phyloP scores from a whole-genome alignment of 306 rosid genomes.

The Lablab purpureus region DNA sequence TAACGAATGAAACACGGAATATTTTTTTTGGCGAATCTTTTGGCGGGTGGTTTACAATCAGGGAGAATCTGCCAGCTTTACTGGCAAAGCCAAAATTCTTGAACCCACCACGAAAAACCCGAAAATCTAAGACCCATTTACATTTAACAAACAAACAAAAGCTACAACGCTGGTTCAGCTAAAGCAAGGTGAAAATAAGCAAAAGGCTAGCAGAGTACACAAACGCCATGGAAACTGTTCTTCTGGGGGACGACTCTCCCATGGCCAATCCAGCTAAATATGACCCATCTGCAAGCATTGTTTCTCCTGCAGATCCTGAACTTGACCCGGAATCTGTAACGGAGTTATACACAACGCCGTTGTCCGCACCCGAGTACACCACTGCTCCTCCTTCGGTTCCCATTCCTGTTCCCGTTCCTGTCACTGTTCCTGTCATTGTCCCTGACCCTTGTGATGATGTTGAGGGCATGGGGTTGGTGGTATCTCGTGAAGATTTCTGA shows the following conservation, averaged over 20 bases:
- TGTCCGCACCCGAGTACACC: slow-evolving; percentile 42
- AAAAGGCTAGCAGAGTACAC: slow-evolving; percentile 29
- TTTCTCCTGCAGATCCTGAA: slow-evolving; percentile 46
- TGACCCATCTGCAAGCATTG: slow-evolving; percentile 76
- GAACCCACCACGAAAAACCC: slow-evolving; percentile 42
- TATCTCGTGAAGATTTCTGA: slow-evolving; percentile 70
- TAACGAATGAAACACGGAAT: slow-evolving; percentile 50
- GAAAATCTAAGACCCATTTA: slow-evolving; percentile 55
- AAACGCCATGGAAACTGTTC: slow-evolving; percentile 36
- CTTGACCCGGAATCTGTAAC: slow-evolving; percentile 38
- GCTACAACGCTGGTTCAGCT: slow-evolving; percentile 44
- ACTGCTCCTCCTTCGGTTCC: slow-evolving; percentile 40
- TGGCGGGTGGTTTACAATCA: slow-evolving; percentile 58
- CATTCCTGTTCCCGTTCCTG: slow-evolving; percentile 4
- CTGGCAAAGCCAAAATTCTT: slow-evolving; percentile 54
- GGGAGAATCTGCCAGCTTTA: slow-evolving; percentile 64
- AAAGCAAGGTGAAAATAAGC: slow-evolving; percentile 44
- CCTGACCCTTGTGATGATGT: slow-evolving; percentile 47
- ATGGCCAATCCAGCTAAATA: slow-evolving; percentile 97
- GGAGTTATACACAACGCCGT: slow-evolving; percentile 37
- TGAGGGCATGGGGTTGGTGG: slow-evolving; percentile 44
- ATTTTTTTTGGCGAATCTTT: slow-evolving; percentile 48
- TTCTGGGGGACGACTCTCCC: slow-evolving; percentile 78
- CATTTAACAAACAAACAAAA: slow-evolving; percentile 49
- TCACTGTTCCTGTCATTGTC: slow-evolving; percentile 43